A percentile compares a stretch with the other conserved stretches of the same genome.
Conservation (phyloP, 495 filamentous ascomycete species). For the Penicillium goetzii region DNA sequence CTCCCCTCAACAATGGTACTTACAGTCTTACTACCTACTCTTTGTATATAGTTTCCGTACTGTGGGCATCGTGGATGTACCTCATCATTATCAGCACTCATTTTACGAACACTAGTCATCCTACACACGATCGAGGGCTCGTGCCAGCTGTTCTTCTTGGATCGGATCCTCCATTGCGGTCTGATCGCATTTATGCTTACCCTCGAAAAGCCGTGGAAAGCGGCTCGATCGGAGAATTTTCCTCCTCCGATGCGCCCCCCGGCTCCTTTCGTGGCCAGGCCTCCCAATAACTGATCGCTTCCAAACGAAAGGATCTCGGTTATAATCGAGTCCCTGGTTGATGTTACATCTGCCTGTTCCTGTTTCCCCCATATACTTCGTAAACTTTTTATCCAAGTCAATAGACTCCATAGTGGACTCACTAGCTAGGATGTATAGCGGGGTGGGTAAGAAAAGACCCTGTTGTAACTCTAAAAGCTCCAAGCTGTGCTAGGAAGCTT, state of each 20-base stretch:
- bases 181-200: constrained; percentile 26
- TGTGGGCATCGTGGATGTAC: background rate
- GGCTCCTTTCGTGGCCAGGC: background rate
- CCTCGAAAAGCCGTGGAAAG: constrained; percentile 4
- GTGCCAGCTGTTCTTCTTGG: constrained; percentile 10
- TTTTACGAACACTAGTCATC: background rate
- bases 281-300: background rate
- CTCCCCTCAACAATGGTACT: background rate
- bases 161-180: constrained; percentile 12
- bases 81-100: background rate
- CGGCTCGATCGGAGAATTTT: constrained; percentile 23
- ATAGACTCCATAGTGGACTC: constrained; percentile 12
- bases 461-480: constrained; percentile 14
- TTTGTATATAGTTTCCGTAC: too few relatives aligned
- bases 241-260: constrained; percentile 22
- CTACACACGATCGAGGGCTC: constrained; percentile 9
- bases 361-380: constrained; percentile 15
- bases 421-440: constrained; percentile 8
- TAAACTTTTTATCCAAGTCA: background rate
- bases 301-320: constrained; percentile 23
- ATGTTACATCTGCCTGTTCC: constrained; percentile 23
- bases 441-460: background rate
- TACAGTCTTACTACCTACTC: background rate
- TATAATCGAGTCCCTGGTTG: constrained; percentile 15
- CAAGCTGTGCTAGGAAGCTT: constrained; percentile 6